phyloP scores from a whole-genome alignment of 108 stramenopile species.

The Nitzschia putrida region DNA sequence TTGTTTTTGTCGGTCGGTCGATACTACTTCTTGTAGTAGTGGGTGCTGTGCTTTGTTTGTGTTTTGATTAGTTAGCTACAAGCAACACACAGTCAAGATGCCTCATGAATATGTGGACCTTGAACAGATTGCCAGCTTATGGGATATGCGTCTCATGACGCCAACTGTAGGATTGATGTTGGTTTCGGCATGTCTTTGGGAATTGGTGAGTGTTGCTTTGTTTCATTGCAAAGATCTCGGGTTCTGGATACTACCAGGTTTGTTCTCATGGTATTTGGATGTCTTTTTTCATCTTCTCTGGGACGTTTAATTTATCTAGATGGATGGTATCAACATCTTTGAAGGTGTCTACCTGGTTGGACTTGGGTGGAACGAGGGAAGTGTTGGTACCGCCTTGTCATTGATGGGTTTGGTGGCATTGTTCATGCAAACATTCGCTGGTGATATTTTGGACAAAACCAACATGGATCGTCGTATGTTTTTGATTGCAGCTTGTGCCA shows the following conservation, averaged over 20 bases:
- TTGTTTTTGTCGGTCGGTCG: too few relatives aligned
- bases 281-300: not conserved
- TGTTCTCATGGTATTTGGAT: not conserved
- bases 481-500: constrained; percentile 51
- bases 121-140: too few relatives aligned
- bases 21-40: too few relatives aligned
- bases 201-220: constrained; percentile 35
- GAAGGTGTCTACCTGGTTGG: constrained; percentile 85
- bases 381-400: constrained; percentile 74
- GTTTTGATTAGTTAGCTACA: too few relatives aligned
- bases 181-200: constrained; percentile 76
- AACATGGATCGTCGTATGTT: constrained; percentile 73
- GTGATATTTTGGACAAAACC: constrained; percentile 80
- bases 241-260: not conserved
- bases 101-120: too few relatives aligned
- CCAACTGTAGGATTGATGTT: constrained; percentile 66
- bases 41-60: too few relatives aligned
- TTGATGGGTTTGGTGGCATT: constrained; percentile 84
- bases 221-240: too few relatives aligned
- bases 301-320: not conserved
- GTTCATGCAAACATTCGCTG: constrained; percentile 78
- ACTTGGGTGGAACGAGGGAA: constrained; percentile 85
- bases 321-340: constrained; percentile 80
- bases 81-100: too few relatives aligned
- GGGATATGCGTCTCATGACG: constrained; percentile 13